Conservation (phyloP, 2,329 filamentous ascomycete species). For the Cladosporium sp. region DNA sequence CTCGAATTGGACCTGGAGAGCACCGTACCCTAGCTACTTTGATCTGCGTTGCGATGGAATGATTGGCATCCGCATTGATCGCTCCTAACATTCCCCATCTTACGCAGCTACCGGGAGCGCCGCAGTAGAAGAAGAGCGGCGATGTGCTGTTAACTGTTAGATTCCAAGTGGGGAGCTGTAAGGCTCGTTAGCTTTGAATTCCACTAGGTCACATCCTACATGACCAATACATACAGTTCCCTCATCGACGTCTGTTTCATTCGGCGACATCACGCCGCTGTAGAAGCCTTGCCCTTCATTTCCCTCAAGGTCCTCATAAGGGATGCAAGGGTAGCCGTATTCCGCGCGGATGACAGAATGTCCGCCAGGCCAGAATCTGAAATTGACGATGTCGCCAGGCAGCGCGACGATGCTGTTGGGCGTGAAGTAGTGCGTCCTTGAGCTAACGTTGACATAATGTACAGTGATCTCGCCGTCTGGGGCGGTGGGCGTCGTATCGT, state of each 20-base stretch:
- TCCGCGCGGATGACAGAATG: constrained; percentile 41
- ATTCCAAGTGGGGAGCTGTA: constrained; percentile 26
- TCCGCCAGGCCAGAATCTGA: constrained; percentile 39
- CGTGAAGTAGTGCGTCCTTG: constrained; percentile 32
- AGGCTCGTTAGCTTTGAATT: background rate
- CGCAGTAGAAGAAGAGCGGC: constrained; percentile 68
- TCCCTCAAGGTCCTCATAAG: constrained; percentile 25
- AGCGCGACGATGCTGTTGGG: constrained; percentile 36
- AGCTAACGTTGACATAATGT: constrained; percentile 36
- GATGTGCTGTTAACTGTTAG: constrained; percentile 55
- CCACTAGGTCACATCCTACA: background rate
- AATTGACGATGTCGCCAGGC: constrained; percentile 39
- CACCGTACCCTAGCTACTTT: constrained; percentile 18
- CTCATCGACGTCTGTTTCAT: background rate
- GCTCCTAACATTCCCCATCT: constrained; percentile 68
- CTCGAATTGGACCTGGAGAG: too few species aligned
- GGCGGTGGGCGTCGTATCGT: constrained; percentile 9
- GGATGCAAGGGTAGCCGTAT: constrained; percentile 39
- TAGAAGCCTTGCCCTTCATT: constrained; percentile 21
- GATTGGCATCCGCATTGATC: constrained; percentile 56
- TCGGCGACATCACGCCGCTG: constrained; percentile 9
- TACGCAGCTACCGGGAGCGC: constrained; percentile 62
- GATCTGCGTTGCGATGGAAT: constrained; percentile 27
- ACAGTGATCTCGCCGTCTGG: constrained; percentile 19
- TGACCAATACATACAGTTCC: background rate